Conservation (phyloP, 177 flowering plant genomes). For the Vitis hybrid region DNA sequence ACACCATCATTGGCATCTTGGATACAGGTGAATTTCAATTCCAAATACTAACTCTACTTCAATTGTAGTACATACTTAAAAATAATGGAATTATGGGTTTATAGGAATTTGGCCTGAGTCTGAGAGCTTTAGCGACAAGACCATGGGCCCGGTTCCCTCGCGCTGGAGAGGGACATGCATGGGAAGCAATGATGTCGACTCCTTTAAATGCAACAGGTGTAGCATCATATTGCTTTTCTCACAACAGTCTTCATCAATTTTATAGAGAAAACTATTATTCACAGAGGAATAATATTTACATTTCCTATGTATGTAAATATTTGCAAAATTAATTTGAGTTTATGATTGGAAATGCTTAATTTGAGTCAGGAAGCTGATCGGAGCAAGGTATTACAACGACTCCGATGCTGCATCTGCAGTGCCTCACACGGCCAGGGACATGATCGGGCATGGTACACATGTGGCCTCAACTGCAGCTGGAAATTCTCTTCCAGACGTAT, state of each 20-base stretch:
- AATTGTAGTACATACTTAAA: not conserved
- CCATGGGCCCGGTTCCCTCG: slow-evolving; percentile 58
- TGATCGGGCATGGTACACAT: slow-evolving; percentile 71
- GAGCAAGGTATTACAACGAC: slow-evolving; percentile 57
- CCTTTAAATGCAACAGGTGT: slow-evolving; percentile 70
- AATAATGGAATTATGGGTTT: not conserved
- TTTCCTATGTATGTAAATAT: too few species aligned
- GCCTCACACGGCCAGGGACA: slow-evolving; percentile 33
- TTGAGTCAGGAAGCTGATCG: slow-evolving; percentile 51
- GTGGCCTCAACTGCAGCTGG: slow-evolving; percentile 79
- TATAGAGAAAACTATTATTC: too few species aligned
- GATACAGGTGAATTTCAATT: slow-evolving; percentile 50
- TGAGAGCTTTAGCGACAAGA: slow-evolving; percentile 59
- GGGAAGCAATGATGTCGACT: slow-evolving; percentile 36
- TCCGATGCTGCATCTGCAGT: not conserved
- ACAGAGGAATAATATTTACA: too few species aligned
- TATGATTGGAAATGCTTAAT: not conserved
- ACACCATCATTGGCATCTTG: slow-evolving; percentile 64
- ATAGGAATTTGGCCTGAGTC: slow-evolving; percentile 87
- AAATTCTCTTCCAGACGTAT: slow-evolving; percentile 34
- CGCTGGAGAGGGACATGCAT: slow-evolving; percentile 75
- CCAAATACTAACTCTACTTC: not conserved
- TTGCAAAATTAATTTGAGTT: not conserved
- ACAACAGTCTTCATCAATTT: too few species aligned
- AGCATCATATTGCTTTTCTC: too few species aligned